phyloP scores from a whole-genome alignment of 805 yeast species.

The Cyberlindnera euphorbiae region DNA sequence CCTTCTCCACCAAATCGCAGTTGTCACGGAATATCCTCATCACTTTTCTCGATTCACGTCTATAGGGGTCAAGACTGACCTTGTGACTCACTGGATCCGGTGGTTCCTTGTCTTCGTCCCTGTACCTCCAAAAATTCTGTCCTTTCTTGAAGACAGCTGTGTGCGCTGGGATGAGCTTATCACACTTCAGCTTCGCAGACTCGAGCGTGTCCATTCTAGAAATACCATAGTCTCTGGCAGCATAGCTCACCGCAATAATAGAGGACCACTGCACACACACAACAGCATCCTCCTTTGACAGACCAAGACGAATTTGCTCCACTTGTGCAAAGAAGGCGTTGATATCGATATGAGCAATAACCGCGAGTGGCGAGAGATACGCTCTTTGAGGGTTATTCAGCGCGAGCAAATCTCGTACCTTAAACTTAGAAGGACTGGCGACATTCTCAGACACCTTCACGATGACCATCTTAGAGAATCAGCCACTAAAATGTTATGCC shows the following conservation, averaged over 20 bases:
- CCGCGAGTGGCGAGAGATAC: conserved; percentile 64
- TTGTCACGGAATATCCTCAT: conserved; percentile 54
- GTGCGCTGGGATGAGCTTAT: conserved; percentile 72
- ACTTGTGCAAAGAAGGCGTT: conserved; percentile 97
- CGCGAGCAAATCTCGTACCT: conserved; percentile 43
- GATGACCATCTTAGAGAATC: neutral
- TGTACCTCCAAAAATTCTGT: conserved; percentile 76
- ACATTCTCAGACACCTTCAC: neutral
- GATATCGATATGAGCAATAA: conserved; percentile 81
- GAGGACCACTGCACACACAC: conserved; percentile 94
- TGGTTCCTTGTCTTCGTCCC: conserved; percentile 39
- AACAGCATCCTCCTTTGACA: conserved; percentile 68
- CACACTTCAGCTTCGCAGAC: conserved; percentile 72
- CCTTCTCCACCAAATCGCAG: conserved; percentile 79
- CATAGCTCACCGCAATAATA: conserved; percentile 84
- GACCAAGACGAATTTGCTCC: conserved; percentile 71
- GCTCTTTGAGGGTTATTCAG: conserved; percentile 44
- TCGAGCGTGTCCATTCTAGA: conserved; percentile 68
- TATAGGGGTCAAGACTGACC: conserved; percentile 86
- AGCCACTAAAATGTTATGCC: too few relatives aligned
- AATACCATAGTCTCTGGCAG: conserved; percentile 83
- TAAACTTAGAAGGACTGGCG: conserved; percentile 33
- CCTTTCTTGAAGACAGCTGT: conserved; percentile 93
- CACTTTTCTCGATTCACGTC: conserved; percentile 81
- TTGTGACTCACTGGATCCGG: conserved; percentile 66